A percentile compares a stretch with the other conserved stretches of the same genome.
These are phyloP conservation scores for Globomyces pollinis-pini DNA, from an alignment of 192 early-diverging fungal genomes.

Conservation along the genomic window DNA sequence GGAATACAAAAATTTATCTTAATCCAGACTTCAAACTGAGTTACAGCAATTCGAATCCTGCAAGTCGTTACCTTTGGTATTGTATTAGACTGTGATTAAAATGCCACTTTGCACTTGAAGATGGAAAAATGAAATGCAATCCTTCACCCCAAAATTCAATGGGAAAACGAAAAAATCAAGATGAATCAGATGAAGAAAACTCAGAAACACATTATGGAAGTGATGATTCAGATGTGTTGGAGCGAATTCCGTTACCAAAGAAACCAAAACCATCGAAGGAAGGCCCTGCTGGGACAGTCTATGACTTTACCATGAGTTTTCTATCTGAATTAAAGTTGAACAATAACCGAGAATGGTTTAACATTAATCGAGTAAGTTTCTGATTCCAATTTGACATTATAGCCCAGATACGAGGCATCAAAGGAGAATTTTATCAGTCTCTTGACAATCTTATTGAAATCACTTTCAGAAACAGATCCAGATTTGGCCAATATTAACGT, in stretches of 20 bases:
- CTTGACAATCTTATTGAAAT: neutral
- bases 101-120: too few relatives aligned
- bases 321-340: constrained; percentile 5
- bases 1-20: too few relatives aligned
- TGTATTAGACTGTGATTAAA: too few relatives aligned
- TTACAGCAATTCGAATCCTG: too few relatives aligned
- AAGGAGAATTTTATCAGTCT: constrained; percentile 12
- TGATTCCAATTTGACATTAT: too few relatives aligned
- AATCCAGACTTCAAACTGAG: too few relatives aligned
- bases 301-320: neutral
- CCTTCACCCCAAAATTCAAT: too few relatives aligned
- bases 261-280: neutral
- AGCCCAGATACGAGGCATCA: neutral
- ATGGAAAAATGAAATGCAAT: too few relatives aligned
- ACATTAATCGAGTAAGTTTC: neutral
- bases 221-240: neutral
- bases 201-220: too few relatives aligned
- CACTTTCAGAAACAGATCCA: neutral
- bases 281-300: neutral
- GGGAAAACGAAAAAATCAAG: too few relatives aligned
- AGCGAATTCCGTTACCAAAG: neutral
- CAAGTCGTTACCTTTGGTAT: too few relatives aligned
- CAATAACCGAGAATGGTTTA: constrained; percentile 16
- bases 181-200: too few relatives aligned
- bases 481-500: neutral